Percentiles rank a stretch among this genome's conserved stretches.
Evolutionary conservation across 108 stramenopile genomes (phyloP).

Genomic region (Skeletonema potamos): DNA sequence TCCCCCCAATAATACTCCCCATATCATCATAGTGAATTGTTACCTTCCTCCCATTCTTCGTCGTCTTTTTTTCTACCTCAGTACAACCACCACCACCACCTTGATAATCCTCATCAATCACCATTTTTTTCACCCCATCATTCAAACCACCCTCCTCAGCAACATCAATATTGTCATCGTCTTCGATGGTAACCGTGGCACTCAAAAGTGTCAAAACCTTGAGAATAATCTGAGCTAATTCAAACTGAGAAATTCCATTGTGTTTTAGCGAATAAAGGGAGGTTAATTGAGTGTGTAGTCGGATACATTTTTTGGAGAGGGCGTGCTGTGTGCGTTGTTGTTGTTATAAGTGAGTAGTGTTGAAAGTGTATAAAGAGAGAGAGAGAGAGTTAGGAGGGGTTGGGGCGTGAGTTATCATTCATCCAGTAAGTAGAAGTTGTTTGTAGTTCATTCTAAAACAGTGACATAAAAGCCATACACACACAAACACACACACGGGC

Average conservation of each 20-base stretch:
- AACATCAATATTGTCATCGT: not conserved
- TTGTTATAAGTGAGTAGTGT: not conserved
- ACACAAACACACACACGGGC: not conserved
- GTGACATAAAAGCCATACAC: not conserved
- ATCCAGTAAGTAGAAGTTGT: not conserved
- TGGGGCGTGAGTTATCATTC: not conserved
- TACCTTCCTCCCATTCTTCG: conserved; percentile 29
- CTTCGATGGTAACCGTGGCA: conserved; percentile 52
- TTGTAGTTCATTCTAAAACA: too few relatives aligned
- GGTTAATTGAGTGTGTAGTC: conserved; percentile 68
- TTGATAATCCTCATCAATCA: conserved; percentile 3
- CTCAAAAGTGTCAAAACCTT: conserved; percentile 65
- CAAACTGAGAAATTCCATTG: conserved; percentile 44
- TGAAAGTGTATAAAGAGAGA: not conserved
- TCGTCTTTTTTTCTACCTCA: not conserved
- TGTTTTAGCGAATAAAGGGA: conserved; percentile 67
- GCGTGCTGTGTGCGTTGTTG: conserved; percentile 22
- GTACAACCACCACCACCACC: too few relatives aligned
- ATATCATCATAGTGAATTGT: conserved; percentile 59
- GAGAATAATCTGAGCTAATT: conserved; percentile 62
- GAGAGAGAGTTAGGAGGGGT: not conserved
- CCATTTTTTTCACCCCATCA: conserved; percentile 8
- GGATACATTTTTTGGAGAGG: conserved; percentile 56
- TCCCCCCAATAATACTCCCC: conserved; percentile 35
- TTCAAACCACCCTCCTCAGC: not conserved